phyloP scores from a whole-genome alignment of 2,329 filamentous ascomycete genomes.

The Ceratocystis ficicola region DNA sequence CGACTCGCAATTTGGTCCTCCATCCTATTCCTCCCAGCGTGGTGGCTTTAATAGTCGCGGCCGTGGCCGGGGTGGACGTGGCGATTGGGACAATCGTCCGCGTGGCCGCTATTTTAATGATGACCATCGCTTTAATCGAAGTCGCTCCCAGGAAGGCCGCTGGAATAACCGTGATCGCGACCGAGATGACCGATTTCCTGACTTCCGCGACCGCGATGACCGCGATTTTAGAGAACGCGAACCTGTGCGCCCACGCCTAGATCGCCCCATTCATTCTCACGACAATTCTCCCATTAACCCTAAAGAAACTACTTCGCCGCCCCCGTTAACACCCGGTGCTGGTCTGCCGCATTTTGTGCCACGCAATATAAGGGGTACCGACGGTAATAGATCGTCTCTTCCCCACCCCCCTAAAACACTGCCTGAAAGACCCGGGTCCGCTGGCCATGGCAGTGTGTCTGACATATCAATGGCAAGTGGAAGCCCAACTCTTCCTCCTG shows the following conservation, averaged over 20 bases:
- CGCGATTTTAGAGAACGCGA: conserved; percentile 38
- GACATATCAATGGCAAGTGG: conserved; percentile 21
- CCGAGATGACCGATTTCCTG: conserved; percentile 36
- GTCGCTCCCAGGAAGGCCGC: conserved; percentile 53
- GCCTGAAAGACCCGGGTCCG: conserved; percentile 38
- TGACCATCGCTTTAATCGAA: conserved; percentile 52
- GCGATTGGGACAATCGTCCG: conserved; percentile 37
- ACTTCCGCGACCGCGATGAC: conserved; percentile 34
- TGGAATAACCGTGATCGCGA: conserved; percentile 46
- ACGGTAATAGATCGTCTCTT: conserved; percentile 19
- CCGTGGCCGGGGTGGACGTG: conserved; percentile 38
- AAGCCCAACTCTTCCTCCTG: conserved; percentile 29
- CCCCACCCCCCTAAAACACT: conserved; percentile 26
- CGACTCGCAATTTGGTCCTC: conserved; percentile 47
- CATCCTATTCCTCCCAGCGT: conserved; percentile 40
- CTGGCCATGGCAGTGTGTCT: conserved; percentile 29
- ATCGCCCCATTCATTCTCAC: conserved; percentile 38
- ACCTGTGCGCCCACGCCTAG: conserved; percentile 39
- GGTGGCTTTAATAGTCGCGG: conserved; percentile 43
- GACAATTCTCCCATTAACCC: conserved; percentile 36
- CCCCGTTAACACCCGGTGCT: conserved; percentile 40
- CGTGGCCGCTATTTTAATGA: conserved; percentile 48
- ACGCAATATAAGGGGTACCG: conserved; percentile 47
- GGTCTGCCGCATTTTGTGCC: conserved; percentile 34
- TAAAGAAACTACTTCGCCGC: conserved; percentile 36